A percentile compares a stretch with the other conserved stretches of the same genome.
Conservation (phyloP, 228 moss, liverwort and hornwort genomes). For the Sphagnum magellanicum region DNA sequence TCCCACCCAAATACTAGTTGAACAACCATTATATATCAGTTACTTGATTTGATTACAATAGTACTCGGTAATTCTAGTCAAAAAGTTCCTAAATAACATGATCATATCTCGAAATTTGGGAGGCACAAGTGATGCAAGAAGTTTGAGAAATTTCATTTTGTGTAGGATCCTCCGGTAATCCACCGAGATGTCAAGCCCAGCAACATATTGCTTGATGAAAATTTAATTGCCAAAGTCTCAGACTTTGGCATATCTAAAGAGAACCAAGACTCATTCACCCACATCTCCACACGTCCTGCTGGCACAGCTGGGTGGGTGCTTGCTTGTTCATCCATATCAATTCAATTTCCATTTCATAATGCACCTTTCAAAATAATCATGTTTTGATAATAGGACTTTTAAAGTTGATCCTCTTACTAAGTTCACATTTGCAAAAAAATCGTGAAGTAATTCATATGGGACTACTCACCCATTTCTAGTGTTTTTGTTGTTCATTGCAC, state of each 20-base stretch:
- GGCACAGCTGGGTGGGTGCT: constrained; percentile 65
- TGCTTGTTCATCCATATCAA: not conserved
- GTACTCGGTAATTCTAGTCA: too few species aligned
- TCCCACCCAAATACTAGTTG: not conserved
- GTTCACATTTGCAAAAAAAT: too few species aligned
- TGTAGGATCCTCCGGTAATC: constrained; percentile 70
- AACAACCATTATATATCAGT: not conserved
- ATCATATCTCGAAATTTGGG: too few species aligned
- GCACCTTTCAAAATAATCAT: too few species aligned
- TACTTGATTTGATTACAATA: not conserved
- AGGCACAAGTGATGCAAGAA: not conserved
- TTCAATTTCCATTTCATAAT: too few species aligned
- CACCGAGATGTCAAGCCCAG: constrained; percentile 79
- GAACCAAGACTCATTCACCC: constrained; percentile 45
- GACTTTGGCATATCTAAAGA: constrained; percentile 78
- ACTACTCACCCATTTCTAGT: not conserved
- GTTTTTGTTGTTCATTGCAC: not conserved
- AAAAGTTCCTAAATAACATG: too few species aligned
- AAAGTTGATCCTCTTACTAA: not conserved
- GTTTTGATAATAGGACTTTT: not conserved
- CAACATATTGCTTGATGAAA: constrained; percentile 63
- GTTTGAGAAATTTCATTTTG: not conserved
- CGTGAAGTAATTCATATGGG: too few species aligned
- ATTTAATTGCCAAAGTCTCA: constrained; percentile 65
- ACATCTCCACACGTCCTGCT: constrained; percentile 67